Base-by-base conservation (phyloP, 2,329 filamentous ascomycete species). In the Sclerotinia sclerotiorum region DNA sequence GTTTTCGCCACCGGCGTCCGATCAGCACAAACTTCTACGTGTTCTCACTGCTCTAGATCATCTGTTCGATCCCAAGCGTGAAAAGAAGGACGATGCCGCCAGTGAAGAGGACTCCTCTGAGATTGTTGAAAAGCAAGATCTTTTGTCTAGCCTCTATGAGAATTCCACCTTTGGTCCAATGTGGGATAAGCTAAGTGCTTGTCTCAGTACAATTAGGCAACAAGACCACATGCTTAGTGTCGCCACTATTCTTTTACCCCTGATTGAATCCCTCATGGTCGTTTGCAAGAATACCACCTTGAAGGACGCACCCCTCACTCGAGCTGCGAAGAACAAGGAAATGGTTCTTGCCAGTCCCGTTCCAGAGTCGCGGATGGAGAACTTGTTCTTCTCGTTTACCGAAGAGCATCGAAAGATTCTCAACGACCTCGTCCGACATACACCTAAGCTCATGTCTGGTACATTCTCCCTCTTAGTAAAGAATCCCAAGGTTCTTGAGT, bases 201-300 rank as follows among this genome's bases (percentile, higher is more conserved):
- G 94, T 77, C 84, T 99, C 67, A 88, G 87, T 68, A 90, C 92
- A 11, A 97, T 99, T 74, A 91, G 93, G 64, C 88, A 96, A 79
- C 91, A 94, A 68, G 94, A 97, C 78, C 96, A 93, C 77, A 95
- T 98, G 89, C 88, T 98, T 76, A 97, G 97, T 76, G 94, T 99
- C 68, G 96, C 95, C 42, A 98, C 94, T 0, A 98, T 98, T 72
- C 85, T 99, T 35, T 83, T 98, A 48, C 95, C 95, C 42, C 83
- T 99, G 42, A 97, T 99, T 70, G 95, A 99, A 79, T 93, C 94
- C 7, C 84, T 99, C 70, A 99, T 99, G 95, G 95, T 99, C 65
- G 94, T 99, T 39, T 99, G 96, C 85, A 99, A 98, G 83, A 98
- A 98, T 79, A 97, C 93, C 11, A 91, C 93, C 1, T 80, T 58